Evolutionary conservation across 2,329 filamentous ascomycete genomes (phyloP).

Genomic region (Penicillium sp.): DNA sequence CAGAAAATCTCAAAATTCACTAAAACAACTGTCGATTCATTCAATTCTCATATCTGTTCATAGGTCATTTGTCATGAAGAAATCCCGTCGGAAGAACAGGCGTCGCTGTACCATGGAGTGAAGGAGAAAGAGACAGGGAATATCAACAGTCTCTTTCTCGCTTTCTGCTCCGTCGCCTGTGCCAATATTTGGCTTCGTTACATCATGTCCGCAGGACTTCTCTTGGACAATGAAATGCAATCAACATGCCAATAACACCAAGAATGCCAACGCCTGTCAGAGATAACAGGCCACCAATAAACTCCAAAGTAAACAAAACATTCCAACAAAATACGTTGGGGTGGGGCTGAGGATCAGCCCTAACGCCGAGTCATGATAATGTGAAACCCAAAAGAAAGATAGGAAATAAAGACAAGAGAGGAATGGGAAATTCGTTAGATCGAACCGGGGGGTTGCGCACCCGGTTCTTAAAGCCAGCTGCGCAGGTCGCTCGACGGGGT

Average conservation of each 20-base stretch:
- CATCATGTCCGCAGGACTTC: slow-evolving; percentile 18
- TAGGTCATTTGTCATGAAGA: slow-evolving; percentile 20
- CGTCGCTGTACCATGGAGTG: slow-evolving; percentile 17
- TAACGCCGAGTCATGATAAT: slow-evolving; percentile 26
- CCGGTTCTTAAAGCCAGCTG: slow-evolving; percentile 35
- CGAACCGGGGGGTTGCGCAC: not conserved
- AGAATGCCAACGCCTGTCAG: slow-evolving; percentile 20
- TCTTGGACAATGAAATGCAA: slow-evolving; percentile 14
- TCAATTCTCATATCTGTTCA: slow-evolving; percentile 26
- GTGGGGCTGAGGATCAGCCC: slow-evolving; percentile 3
- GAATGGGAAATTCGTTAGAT: slow-evolving; percentile 10
- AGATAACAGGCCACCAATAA: slow-evolving; percentile 8
- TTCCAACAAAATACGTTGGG: slow-evolving; percentile 6
- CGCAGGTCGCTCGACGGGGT: slow-evolving; percentile 29
- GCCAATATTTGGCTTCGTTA: slow-evolving; percentile 19
- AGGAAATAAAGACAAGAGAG: slow-evolving; percentile 14
- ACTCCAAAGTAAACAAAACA: slow-evolving; percentile 10
- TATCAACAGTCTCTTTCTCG: not conserved
- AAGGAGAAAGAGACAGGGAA: slow-evolving; percentile 1
- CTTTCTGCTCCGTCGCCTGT: slow-evolving; percentile 15
- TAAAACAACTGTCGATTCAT: slow-evolving; percentile 9
- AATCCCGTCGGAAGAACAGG: slow-evolving; percentile 17
- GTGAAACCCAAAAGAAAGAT: slow-evolving; percentile 10
- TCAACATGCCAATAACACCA: slow-evolving; percentile 17
- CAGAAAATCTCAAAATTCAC: not conserved